These are phyloP conservation scores for Chlamydomonas schloesseri DNA, from an alignment of 139 green algal species.

Conservation along the genomic window DNA sequence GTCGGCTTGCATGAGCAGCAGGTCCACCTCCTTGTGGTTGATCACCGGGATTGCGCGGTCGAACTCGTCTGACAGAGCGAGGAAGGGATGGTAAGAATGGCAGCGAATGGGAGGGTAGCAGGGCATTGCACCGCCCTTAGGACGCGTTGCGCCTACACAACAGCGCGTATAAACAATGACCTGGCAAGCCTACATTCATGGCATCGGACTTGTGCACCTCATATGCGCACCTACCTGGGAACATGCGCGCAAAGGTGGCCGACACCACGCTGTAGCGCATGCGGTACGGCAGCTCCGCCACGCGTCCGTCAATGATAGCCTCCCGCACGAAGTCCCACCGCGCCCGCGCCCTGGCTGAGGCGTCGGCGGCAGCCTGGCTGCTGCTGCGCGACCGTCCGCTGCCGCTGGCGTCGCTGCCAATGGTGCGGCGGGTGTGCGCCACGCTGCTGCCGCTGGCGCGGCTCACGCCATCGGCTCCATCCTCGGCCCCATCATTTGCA, in stretches of 20 bases:
- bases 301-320: slow-evolving; percentile 33
- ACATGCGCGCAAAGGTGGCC: slow-evolving; percentile 61
- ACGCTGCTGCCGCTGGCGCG: background rate
- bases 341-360: background rate
- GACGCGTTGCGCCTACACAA: no score
- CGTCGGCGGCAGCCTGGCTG: background rate
- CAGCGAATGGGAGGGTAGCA: no score
- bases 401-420: background rate
- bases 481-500: background rate
- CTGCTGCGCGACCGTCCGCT: background rate
- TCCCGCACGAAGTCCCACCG: slow-evolving; percentile 22
- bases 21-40: slow-evolving; percentile 68
- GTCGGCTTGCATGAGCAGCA: slow-evolving; percentile 59
- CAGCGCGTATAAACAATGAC: no score
- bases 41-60: slow-evolving; percentile 61
- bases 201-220: no score
- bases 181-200: no score
- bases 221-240: slow-evolving; percentile 46
- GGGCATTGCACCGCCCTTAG: no score
- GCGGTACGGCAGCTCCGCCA: slow-evolving; percentile 35
- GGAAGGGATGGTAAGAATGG: no score
- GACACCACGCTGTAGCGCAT: slow-evolving; percentile 31
- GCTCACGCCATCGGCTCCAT: background rate
- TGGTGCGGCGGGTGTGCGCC: background rate
- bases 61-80: slow-evolving; percentile 75